These are phyloP conservation scores for Lipomyces chichibuensis DNA, from an alignment of 805 yeast genomes.

Conservation along the genomic window DNA sequence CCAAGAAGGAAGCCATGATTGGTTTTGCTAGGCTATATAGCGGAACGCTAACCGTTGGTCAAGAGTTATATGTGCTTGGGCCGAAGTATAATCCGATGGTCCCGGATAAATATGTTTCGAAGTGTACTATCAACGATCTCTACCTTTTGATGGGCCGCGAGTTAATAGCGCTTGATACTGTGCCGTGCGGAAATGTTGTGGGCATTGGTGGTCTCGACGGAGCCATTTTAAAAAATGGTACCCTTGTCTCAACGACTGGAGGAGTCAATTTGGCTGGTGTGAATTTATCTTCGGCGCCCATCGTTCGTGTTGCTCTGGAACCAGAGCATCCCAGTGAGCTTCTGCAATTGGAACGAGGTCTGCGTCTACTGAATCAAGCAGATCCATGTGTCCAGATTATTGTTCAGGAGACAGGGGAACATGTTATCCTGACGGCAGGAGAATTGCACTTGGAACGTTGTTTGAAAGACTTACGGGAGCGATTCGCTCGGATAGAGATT, in stretches of 20 bases:
- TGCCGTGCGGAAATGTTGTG: conserved; percentile 93
- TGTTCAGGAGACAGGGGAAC: conserved; percentile 88
- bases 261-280: conserved; percentile 81
- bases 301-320: conserved; percentile 93
- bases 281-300: conserved; percentile 71
- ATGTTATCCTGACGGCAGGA: conserved; percentile 92
- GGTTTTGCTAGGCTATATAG: conserved; percentile 90
- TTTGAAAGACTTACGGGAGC: conserved; percentile 80
- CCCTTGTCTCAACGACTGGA: conserved; percentile 62
- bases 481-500: conserved; percentile 91
- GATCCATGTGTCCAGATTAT: conserved; percentile 93
- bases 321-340: conserved; percentile 85
- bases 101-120: conserved; percentile 58
- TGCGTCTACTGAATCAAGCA: conserved; percentile 76
- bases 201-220: conserved; percentile 92
- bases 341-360: conserved; percentile 73
- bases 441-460: conserved; percentile 95
- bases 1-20: conserved; percentile 64
- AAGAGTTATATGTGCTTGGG: conserved; percentile 72
- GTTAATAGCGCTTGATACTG: conserved; percentile 70
- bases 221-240: conserved; percentile 81
- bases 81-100: conserved; percentile 80
- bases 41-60: conserved; percentile 78
- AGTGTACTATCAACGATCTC: conserved; percentile 66
- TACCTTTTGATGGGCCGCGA: conserved; percentile 93